phyloP scores from a whole-genome alignment of 495 filamentous ascomycete species.

The Neurospora terricola region DNA sequence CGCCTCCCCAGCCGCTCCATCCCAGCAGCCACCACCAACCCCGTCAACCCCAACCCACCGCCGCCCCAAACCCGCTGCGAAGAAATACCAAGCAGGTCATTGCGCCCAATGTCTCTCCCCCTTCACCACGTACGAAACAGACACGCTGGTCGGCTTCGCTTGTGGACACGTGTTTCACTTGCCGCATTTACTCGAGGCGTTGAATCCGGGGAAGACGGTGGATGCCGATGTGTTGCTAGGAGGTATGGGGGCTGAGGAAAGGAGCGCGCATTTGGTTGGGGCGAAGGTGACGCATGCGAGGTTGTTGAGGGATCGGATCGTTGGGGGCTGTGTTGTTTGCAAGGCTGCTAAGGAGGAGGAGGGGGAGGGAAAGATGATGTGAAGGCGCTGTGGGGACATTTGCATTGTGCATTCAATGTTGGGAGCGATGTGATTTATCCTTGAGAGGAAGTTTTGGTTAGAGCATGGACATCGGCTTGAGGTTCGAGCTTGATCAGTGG shows the following conservation, averaged over 20 bases:
- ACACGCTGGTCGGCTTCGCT: conserved; percentile 81
- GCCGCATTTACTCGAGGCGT: conserved; percentile 54
- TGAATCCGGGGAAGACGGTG: conserved; percentile 30
- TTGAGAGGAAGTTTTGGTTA: background rate
- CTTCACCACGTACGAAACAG: conserved; percentile 51
- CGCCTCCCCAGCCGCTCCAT: background rate
- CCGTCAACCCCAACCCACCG: conserved; percentile 5
- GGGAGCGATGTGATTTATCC: background rate
- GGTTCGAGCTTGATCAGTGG: background rate
- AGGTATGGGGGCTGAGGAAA: conserved; percentile 28
- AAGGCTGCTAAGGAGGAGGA: conserved; percentile 8
- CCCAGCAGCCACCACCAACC: background rate
- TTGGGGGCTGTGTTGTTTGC: conserved; percentile 63
- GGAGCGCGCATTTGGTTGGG: conserved; percentile 44
- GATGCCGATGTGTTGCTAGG: conserved; percentile 14
- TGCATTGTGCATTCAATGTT: background rate
- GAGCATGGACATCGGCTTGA: background rate
- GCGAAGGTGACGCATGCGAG: conserved; percentile 86
- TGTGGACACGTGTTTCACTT: conserved; percentile 91
- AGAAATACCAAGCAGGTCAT: conserved; percentile 36
- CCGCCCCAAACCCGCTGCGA: background rate
- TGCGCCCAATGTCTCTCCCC: conserved; percentile 55
- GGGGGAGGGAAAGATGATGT: background rate
- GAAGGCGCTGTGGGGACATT: background rate
- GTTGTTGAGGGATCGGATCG: conserved; percentile 59